phyloP scores from a whole-genome alignment of 106 monocot genomes.

The Narthecium ossifragum region DNA sequence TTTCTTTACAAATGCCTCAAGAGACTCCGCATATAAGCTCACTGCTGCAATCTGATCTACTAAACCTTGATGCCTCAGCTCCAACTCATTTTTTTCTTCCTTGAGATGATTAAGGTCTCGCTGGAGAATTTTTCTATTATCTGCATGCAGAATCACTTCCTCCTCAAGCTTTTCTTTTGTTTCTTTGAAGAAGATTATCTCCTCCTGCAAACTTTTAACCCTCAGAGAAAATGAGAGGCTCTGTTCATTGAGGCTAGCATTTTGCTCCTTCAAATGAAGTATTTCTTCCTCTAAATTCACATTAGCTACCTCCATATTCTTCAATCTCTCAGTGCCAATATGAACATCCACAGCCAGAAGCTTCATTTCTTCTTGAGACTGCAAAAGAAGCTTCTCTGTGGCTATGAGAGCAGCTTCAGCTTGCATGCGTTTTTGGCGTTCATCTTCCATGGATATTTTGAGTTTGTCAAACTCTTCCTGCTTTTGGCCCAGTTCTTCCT shows the following conservation, averaged over 20 bases:
- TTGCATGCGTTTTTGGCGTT: slow-evolving; percentile 9
- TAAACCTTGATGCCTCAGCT: slow-evolving; percentile 19
- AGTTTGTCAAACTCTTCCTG: slow-evolving; percentile 20
- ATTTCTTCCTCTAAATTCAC: slow-evolving; percentile 19
- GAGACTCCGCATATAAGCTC: slow-evolving; percentile 30
- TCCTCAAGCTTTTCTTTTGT: slow-evolving; percentile 30
- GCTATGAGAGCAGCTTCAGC: slow-evolving; percentile 27
- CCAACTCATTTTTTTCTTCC: slow-evolving; percentile 30
- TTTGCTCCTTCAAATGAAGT: slow-evolving; percentile 20
- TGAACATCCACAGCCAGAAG: slow-evolving; percentile 23
- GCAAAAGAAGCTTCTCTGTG: slow-evolving; percentile 11
- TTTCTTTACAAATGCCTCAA: slow-evolving; percentile 33
- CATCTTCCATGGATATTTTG: slow-evolving; percentile 16
- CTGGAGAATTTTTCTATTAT: slow-evolving; percentile 41
- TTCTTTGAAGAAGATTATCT: slow-evolving; percentile 27
- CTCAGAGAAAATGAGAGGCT: slow-evolving; percentile 18
- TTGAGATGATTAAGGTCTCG: slow-evolving; percentile 34
- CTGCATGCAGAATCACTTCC: slow-evolving; percentile 21
- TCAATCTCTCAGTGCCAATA: slow-evolving; percentile 21
- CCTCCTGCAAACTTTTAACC: slow-evolving; percentile 28
- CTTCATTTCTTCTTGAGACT: slow-evolving; percentile 35
- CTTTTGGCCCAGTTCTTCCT: slow-evolving; percentile 20
- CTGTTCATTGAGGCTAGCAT: slow-evolving; percentile 27
- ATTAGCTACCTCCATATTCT: slow-evolving; percentile 25
- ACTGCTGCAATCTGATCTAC: slow-evolving; percentile 34